Base-by-base conservation (phyloP, 495 filamentous ascomycete genomes). In the Aspergillus cristatus region DNA sequence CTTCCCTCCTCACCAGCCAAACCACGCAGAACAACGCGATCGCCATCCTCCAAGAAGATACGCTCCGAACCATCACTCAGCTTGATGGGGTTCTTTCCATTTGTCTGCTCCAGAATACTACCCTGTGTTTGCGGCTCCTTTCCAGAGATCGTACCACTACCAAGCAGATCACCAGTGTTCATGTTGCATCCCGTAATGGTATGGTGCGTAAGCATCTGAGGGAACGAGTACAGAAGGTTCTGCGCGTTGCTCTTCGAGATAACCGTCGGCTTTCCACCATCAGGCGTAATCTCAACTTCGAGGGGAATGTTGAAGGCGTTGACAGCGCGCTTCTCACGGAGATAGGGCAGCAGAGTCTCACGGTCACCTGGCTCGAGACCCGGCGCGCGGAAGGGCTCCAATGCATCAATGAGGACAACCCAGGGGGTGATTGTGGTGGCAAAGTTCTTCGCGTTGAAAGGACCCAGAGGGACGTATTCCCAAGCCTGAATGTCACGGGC, bases 201-300 rank as follows among this genome's bases (percentile, higher is more conserved):
- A 54, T 97, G 90, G 54, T 97, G 90, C 0, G 90, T 80, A 26
- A 97, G 68, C 86, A 97, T 94, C 62, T 97, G 90, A 11, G 84
- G 75, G 63, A 94, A 97, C 0, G 86, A 94, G 71, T 78, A 97
- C 14, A 97, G 72, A 18, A 96, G 74, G 55, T 94, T 76, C 41
- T 63, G 70, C 7, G 77, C 73, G 39, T 70, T 84, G 29, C 78
- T 84, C 17, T 60, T 64, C 2, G 70, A 65, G 37, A 94, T 76
- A 1, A 75, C 76, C 2, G 79, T 82, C 0, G 76, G 72, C 28
- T 69, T 67, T 2, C 82, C 81, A 25, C 75, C 70, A 14, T 66
- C 56, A 71, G 77, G 82, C 36, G 70, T 83, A 34, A 94, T 52
- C 38, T 84, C 79, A 6, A 94, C 74, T 41, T 82, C 71, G 2